Evolutionary conservation across 1,139 yeast species (phyloP).

Genomic region (Kodamaea anthophila): DNA sequence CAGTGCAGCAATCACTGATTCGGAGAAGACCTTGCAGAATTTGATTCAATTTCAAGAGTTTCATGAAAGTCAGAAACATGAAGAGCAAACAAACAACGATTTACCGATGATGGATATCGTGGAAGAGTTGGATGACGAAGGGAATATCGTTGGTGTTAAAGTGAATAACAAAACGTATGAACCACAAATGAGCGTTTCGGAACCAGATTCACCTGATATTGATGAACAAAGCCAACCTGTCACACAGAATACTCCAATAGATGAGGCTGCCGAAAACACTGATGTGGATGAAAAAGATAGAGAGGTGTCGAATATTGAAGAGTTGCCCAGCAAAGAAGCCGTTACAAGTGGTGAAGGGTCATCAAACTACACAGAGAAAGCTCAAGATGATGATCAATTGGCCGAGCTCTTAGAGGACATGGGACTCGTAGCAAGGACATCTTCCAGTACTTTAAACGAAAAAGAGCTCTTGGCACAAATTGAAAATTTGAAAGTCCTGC

Average conservation of each 20-base stretch:
- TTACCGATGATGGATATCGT: constrained; percentile 71
- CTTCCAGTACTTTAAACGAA: constrained; percentile 9
- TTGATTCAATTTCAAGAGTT: constrained; percentile 21
- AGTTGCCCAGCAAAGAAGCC: background rate
- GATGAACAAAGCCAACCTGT: constrained; percentile 11
- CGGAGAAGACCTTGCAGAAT: constrained; percentile 31
- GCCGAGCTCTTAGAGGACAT: constrained; percentile 43
- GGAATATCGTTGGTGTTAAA: constrained; percentile 46
- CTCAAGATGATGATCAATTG: constrained; percentile 26
- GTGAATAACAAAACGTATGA: constrained; percentile 17
- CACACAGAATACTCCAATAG: background rate
- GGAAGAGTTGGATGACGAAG: constrained; percentile 82
- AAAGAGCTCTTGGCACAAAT: constrained; percentile 22
- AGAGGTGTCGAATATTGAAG: constrained; percentile 2
- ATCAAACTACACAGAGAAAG: background rate
- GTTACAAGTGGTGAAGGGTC: background rate
- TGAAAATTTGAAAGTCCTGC: constrained; percentile 35
- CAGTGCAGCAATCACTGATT: constrained; percentile 37
- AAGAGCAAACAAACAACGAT: constrained; percentile 15
- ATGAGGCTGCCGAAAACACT: background rate
- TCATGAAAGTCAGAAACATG: constrained; percentile 15
- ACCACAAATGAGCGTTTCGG: constrained; percentile 1
- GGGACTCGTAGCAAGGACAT: constrained; percentile 26
- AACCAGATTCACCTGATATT: constrained; percentile 28
- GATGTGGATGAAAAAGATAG: constrained; percentile 3